Evolutionary conservation across 2,329 filamentous ascomycete species (phyloP), one percentile per base, ranked within the genome.

Genomic region (Exophiala spinifera): DNA sequence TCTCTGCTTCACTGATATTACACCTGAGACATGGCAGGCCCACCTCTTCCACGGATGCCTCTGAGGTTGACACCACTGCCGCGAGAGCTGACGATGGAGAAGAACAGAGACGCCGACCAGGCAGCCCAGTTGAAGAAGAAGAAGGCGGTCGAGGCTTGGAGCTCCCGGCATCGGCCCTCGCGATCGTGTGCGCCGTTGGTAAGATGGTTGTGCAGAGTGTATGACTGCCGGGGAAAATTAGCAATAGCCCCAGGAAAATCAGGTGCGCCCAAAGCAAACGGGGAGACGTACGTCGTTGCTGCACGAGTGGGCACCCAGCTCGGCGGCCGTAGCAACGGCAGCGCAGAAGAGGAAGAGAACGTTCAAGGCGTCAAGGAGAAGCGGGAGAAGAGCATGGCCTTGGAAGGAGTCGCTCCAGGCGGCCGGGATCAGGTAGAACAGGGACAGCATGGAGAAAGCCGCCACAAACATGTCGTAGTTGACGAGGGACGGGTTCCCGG

Each of bases 401-500:
- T 69, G 66, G 63, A 75, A 71, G 55, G 66, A 66, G 0, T 69
- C 59, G 48, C 72, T 73, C 53, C 73, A 67, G 1, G 73, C 68
- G 3, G 74, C 72, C 1, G 73, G 70, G 43, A 78, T 58, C 36
- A 78, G 66, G 62, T 79, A 79, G 64, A 79, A 66, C 5, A 79
- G 68, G 3, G 76, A 69, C 17, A 79, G 52, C 65, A 78, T 71
- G 10, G 72, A 72, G 59, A 79, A 79, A 1, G 73, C 73, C 8
- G 74, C 63, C 6, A 70, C 66, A 59, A 77, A 80, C 66, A 80
- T 77, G 57, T 70, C 63, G 65, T 76, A 80, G 67, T 80, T 80
- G 71, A 87, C 73, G 48, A 82, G 75, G 19, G 78, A 73, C 1
- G 81, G 78, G 63, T 82, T 80, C 66, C 82, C 79, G 49, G 72